phyloP scores from a whole-genome alignment of 495 filamentous ascomycete genomes.

The Aspergillus carlsbadensis region DNA sequence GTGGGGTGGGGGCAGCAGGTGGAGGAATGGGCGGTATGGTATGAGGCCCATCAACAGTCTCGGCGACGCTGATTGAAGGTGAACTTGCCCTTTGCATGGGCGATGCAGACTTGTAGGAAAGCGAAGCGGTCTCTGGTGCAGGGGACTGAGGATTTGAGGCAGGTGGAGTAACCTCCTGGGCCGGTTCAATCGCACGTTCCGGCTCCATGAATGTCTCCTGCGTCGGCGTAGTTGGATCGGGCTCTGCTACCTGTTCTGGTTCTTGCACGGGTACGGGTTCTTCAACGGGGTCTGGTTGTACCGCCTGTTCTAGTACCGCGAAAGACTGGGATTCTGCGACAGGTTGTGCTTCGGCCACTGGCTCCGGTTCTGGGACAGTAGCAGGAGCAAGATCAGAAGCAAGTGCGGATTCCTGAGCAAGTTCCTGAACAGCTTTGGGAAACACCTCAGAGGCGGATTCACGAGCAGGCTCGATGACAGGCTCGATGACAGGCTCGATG shows the following conservation, averaged over 20 bases:
- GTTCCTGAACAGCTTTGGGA: not conserved
- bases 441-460: not conserved
- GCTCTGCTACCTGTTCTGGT: constrained; percentile 1
- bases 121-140: constrained; percentile 7
- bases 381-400: constrained; percentile 12
- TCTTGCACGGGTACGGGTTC: constrained; percentile 8
- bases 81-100: constrained; percentile 18
- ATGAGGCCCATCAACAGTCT: constrained; percentile 8
- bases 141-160: constrained; percentile 17
- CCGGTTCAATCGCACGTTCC: constrained; percentile 11
- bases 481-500: not conserved
- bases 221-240: not conserved
- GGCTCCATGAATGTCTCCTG: constrained; percentile 3
- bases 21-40: constrained; percentile 18
- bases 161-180: constrained; percentile 17
- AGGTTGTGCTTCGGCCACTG: not conserved
- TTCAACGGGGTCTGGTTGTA: not conserved
- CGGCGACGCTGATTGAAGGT: constrained; percentile 15
- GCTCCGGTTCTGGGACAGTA: not conserved
- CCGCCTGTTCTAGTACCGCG: no score
- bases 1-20: constrained; percentile 18
- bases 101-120: constrained; percentile 15
- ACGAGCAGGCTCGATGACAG: not conserved
- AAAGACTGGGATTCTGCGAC: not conserved
- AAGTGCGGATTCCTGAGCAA: not conserved